Base-by-base conservation (phyloP, 257 asterid genomes). In the Mentha longifolia region DNA sequence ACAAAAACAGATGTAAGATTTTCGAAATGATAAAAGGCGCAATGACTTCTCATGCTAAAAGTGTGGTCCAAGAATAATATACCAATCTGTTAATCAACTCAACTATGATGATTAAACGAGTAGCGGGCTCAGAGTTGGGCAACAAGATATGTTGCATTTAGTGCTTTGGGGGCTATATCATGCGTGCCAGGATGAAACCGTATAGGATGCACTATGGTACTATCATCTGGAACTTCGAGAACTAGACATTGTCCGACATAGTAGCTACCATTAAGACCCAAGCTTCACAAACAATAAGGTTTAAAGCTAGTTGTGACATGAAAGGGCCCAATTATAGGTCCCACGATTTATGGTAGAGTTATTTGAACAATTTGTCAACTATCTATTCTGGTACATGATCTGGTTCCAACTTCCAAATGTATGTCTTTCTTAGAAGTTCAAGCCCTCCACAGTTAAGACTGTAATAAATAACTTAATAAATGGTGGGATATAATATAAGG, bases 41-140 rank as follows among this genome's bases (percentile, higher is more conserved):
- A 43, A 15, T 14, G 33, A 56, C 35, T 58, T 70, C 39, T 10
- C 46, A 30, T n/a, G 67, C 67, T 57, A 43, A 10, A 58, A 57
- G 33, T 41, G 33, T 5, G 67, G 25, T 42, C 54, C 66, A 30
- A 55, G 33, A 4, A 55, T 12, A 35, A 67, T 51, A 20, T 42
- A 39, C 45, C 31, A 41, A 50, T 5, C 37, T 16, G 15, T 28
- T 1, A 49, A 49, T n/a, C 37, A 20, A 16, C 51, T 42, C 68
- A 19, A 63, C 7, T 62, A 52, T 39, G 41, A 43, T 13, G 51
- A 47, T 1, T 10, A 16, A 49, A 46, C 4, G 3, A 19, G 3
- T 51, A 25, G 50, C 14, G 17, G 20, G 52, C 51, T 12, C 56
- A 22, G 43, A 41, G 20, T 25, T 20, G 54, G n/a, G 52, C 54